phyloP scores from a whole-genome alignment of 176 grass and related monocot species.

The Typha latifolia region DNA sequence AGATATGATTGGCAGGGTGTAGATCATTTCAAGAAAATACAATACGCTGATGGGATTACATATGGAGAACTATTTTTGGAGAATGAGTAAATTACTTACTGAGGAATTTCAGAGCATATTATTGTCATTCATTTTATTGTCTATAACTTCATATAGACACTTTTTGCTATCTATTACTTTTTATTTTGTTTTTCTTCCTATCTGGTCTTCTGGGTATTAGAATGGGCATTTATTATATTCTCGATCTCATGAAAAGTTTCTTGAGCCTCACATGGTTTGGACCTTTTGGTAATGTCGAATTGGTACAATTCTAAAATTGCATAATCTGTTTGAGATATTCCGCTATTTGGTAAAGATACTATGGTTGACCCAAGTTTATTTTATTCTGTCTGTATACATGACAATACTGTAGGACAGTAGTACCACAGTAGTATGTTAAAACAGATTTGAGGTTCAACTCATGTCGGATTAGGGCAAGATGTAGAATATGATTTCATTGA shows the following conservation, averaged over 20 bases:
- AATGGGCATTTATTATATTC: not conserved
- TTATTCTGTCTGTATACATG: too few relatives aligned
- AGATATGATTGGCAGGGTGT: conserved; percentile 71
- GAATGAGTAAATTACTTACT: conserved; percentile 58
- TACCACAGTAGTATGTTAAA: too few relatives aligned
- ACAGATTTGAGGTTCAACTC: too few relatives aligned
- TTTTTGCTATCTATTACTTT: conserved; percentile 3
- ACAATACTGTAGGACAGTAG: too few relatives aligned
- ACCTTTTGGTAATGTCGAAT: not conserved
- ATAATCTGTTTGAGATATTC: too few relatives aligned
- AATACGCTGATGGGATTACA: conserved; percentile 74
- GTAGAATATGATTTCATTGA: too few relatives aligned
- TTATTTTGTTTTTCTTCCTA: conserved; percentile 15
- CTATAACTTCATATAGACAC: not conserved
- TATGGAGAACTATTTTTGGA: conserved; percentile 97
- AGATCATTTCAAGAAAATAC: conserved; percentile 97
- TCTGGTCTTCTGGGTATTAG: not conserved
- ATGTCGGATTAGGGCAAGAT: too few relatives aligned
- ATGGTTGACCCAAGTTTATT: too few relatives aligned
- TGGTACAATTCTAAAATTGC: too few relatives aligned
- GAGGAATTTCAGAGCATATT: not conserved
- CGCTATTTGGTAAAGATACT: too few relatives aligned
- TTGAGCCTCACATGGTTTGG: not conserved
- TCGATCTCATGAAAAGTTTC: not conserved
- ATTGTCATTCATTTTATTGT: not conserved